Evolutionary conservation across 345 rosid genomes (phyloP).

Genomic region (Eucalyptus albens): DNA sequence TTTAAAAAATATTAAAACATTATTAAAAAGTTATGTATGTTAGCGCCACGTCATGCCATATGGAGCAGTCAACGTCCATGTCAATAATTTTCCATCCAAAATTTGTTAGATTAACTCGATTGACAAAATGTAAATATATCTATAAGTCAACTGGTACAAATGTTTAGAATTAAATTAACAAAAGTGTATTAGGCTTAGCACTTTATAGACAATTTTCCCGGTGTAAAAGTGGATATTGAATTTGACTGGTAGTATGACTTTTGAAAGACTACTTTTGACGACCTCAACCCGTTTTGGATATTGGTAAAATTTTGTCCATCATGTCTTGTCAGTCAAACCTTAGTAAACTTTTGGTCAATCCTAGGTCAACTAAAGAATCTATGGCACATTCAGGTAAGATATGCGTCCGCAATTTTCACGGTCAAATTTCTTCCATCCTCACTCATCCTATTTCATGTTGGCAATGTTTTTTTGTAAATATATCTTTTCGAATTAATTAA

Average conservation of each 20-base stretch:
- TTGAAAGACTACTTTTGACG: background rate
- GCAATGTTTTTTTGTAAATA: background rate
- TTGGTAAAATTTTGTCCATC: background rate
- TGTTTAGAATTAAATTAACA: accelerated
- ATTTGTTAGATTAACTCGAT: no score
- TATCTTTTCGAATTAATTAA: background rate
- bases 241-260: background rate
- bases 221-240: background rate
- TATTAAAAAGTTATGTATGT: no score
- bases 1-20: accelerated
- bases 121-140: accelerated
- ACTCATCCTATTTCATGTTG: background rate
- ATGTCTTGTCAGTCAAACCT: background rate
- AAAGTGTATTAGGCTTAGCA: accelerated
- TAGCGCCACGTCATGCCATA: accelerated
- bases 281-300: background rate
- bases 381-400: background rate
- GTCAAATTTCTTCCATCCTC: background rate
- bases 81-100: no score
- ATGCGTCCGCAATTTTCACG: background rate
- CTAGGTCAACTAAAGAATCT: background rate
- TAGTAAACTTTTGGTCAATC: background rate
- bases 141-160: accelerated
- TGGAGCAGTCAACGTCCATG: accelerated
- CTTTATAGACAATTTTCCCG: background rate